Base-by-base conservation (phyloP, 2,329 filamentous ascomycete species). In the Colletotrichum truncatum region DNA sequence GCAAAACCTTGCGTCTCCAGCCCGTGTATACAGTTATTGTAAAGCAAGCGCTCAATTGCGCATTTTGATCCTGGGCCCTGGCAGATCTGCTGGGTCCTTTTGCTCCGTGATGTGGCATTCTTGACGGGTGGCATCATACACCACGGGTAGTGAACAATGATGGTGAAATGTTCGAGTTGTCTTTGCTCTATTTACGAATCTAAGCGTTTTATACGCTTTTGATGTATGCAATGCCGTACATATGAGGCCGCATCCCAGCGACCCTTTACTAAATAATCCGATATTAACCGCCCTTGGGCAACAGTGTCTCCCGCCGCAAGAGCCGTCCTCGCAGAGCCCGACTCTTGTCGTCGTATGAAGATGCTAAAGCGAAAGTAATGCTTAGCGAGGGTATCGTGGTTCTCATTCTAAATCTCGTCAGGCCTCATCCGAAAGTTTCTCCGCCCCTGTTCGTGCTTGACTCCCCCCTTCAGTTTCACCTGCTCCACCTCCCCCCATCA, bases 341-440 rank as follows among this genome's bases (percentile, higher is more conserved):
- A 56, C 41, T 36, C 49, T 6, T 18, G 43, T 6, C 36, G 34
- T 62, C 14, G 12, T 30, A 51, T 23, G 30, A 41, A 43, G 38
- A 51, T 63, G 49, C 63, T 54, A 30, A 55, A 51, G 36, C 49
- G 32, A 49, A 26, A 14, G 39, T 43, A 21, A 5, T 49, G 57
- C 57, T 49, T 45, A 63, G 63, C 63, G 63, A 66, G 63, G 63
- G 63, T 66, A 66, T 66, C 63, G 57, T 66, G 51, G 28, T 46
- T 39, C 32, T 62, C 18, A 36, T 66, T 62, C 48, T 25, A 10
- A 62, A 21, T 52, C 39, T 58, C 63, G 49, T 66, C 43, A 45
- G 21, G 21, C 41, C 25, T n/a, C n/a, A n/a, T n/a, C n/a, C n/a
- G 25, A 9, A 16, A 16, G n/a, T 18, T 23, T 46, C 21, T 46